Evolutionary conservation across 352 stramenopile species (phyloP), one percentile per base, ranked within the genome.

Genomic region (Aphanomyces cochlioides): DNA sequence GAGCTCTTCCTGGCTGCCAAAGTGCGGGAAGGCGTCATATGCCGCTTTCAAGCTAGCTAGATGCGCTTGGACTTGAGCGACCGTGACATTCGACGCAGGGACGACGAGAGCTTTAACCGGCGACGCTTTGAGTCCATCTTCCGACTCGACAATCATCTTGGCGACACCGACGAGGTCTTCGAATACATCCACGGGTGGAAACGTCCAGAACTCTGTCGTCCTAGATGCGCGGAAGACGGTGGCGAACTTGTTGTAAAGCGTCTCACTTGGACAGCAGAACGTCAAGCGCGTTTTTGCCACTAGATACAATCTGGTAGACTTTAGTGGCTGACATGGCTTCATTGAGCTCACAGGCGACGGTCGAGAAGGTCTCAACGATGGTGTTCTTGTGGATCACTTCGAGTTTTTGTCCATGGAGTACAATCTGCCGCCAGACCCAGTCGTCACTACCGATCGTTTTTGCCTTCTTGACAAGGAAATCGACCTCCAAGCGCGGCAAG

Each of bases 221-320:
- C 10, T 0, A n/a, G 43, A 12, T n/a, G 43, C 43, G 10, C 10
- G 10, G 10, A 50, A 50, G 17, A 50, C 43, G 17, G 10, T 12
- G 43, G 17, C 10, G 43, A 50, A 50, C 10, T n/a, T 12, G 17
- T 50, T n/a, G 17, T n/a, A n/a, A n/a, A 50, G 10, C 10, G 43
- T 50, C 43, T n/a, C 43, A 50, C 43, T 50, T 50, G 43, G 43
- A n/a, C 43, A 50, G 17, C 10, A 50, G 43, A 50, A 50, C 43
- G 17, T n/a, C 43, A n/a, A 28, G 28, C 28, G 28, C 28, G 28
- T 28, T 28, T n/a, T 28, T 28, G 28, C 28, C 28, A 28, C 28
- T 2, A 28, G 28, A 28, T 28, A 28, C 28, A 28, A 28, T 28
- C 28, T 50, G 10, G 43, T 50, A n/a, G 43, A 50, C 17, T 12